Base-by-base conservation (phyloP, 2,329 filamentous ascomycete genomes). In the Helotiales sp. region DNA sequence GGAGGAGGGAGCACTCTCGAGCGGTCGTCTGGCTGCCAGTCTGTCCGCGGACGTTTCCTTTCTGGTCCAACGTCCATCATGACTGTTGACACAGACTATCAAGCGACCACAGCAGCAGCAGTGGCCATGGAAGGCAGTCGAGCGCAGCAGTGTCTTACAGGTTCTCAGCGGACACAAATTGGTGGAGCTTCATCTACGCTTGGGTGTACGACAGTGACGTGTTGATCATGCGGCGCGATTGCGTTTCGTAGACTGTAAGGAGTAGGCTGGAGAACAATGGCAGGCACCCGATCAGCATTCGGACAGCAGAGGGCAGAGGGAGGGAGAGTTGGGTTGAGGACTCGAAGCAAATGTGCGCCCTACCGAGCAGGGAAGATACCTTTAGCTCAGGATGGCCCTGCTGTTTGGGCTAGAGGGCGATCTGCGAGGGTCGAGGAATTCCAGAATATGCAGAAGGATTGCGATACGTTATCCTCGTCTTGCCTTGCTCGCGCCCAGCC, bases 41-140 rank as follows among this genome's bases (percentile, higher is more conserved):
- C 74, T 66, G 85, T 76, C 75, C 83, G 82, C 72, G 79, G 80
- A 70, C 83, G 81, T 77, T 86, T 86, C 70, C 73, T 75, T 69
- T 85, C 81, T 69, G 81, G 81, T 73, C 76, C 80, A 76, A 76
- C 75, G 75, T 86, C 83, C 83, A 86, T 86, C 78, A 67, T 71
- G 61, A 54, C 61, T 62, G 60, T 65, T 65, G 59, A 62, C 58
- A 73, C 76, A 78, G 76, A 77, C 54, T 72, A 54, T 70, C 63
- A 70, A 63, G 63, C 59, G 66, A 62, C 60, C 66, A 66, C 67
- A 58, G 60, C 66, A 67, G 62, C n/a, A n/a, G 40, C 60, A 64
- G 66, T 71, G 71, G 72, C 73, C 72, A 74, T 74, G 64, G 67
- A 73, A 68, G 70, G 65, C 64, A 60, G 55, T 68, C 61, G 60